Base-by-base conservation (phyloP, 495 filamentous ascomycete genomes). In the Penicillium salamii region DNA sequence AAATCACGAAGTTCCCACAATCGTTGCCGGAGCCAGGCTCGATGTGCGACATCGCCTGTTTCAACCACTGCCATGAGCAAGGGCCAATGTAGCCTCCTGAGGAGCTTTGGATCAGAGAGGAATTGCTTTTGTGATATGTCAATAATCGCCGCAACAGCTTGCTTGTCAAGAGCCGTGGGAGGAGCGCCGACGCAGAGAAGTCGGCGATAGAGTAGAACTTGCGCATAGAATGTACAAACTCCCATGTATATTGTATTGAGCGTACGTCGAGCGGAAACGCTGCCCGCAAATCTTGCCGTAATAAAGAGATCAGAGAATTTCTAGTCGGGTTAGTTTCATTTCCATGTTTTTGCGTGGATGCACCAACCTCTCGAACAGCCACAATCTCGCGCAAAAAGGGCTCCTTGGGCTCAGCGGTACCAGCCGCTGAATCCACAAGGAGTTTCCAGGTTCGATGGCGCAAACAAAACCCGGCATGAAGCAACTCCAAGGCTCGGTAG, bases 191-290 rank as follows among this genome's bases (percentile, higher is more conserved):
- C 54, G 18, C 53, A 59, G 6, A 74, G 62, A 0, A 74, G 54
- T 8, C 76, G 65, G 24, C 71, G 74, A 38, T 75, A 66, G 35
- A 74, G 68, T 3, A 79, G 54, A 2, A 69, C 54, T 36, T 75
- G 65, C 2, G 68, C 67, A 38, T 77, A 72, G 35, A 73, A 77
- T 15, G 66, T 68, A 34, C 61, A 66, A 6, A 74, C 72, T 19
- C 69, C 75, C 67, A 75, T 74, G 26, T 75, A 70, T 20, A 76
- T 67, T n/a, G 75, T 79, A 48, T 69, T 64, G 17, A 75, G 53
- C 3, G 71, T 67, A 15, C 76, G 69, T 19, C 74, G 65, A 19
- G 63, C 61, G 3, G 65, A 71, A 36, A 57, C 50, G 1, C 57
- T 45, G 0, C 61, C 58, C n/a, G 70, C 59, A 26, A 70, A 68